These are phyloP conservation scores for Tylopilus balloui DNA, from an alignment of 768 basidiomycete genomes.

Conservation along the genomic window DNA sequence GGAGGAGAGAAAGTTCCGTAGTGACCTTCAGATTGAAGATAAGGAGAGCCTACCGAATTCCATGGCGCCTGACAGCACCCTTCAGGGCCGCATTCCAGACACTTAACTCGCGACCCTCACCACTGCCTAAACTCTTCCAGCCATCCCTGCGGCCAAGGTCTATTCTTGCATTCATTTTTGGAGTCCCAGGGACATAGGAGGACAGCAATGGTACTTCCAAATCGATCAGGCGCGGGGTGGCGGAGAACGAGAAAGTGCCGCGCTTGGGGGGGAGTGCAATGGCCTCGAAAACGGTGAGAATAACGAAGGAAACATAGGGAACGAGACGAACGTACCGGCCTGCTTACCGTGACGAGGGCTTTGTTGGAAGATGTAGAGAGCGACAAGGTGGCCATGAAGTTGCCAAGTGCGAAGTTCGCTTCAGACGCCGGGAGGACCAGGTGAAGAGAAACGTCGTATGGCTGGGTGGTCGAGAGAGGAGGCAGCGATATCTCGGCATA, in stretches of 20 bases:
- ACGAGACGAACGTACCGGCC: conserved; percentile 49
- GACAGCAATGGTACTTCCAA: conserved; percentile 56
- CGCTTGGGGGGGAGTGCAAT: conserved; percentile 45
- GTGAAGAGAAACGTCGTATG: conserved; percentile 71
- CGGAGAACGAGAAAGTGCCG: conserved; percentile 34
- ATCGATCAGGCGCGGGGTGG: conserved; percentile 38
- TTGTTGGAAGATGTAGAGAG: conserved; percentile 57
- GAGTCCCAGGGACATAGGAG: conserved; percentile 46
- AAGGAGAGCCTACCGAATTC: conserved; percentile 54
- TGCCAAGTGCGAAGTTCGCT: conserved; percentile 70
- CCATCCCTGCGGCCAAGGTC: conserved; percentile 69
- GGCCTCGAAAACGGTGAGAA: conserved; percentile 40
- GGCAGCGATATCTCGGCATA: conserved; percentile 57
- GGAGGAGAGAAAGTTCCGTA: conserved; percentile 2
- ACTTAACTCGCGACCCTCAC: conserved; percentile 69
- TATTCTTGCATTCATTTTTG: conserved; percentile 53
- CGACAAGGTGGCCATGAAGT: conserved; percentile 75
- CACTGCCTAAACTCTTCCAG: conserved; percentile 67
- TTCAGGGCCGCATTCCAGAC: conserved; percentile 57
- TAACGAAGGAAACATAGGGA: background rate
- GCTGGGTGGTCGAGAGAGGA: conserved; percentile 52
- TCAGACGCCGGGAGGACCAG: conserved; percentile 62
- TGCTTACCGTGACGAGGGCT: conserved; percentile 56
- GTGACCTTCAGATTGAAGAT: background rate
- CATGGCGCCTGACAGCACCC: conserved; percentile 61